These are phyloP conservation scores for Setaria italica DNA, from an alignment of 202 grass and related monocot genomes.

Conservation along the genomic window DNA sequence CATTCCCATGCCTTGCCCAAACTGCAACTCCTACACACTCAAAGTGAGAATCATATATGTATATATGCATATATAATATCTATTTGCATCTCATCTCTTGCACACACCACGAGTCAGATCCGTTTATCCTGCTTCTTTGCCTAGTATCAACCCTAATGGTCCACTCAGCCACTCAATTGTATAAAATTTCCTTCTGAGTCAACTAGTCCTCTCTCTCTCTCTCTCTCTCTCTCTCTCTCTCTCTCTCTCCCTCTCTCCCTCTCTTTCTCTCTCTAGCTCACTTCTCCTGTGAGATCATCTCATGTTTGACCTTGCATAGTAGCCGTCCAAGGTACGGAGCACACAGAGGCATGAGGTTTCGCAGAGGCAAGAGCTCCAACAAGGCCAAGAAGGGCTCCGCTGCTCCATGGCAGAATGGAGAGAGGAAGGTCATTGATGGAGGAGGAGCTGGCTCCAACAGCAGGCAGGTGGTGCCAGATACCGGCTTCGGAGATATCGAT, in stretches of 20 bases:
- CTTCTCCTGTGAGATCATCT: constrained; percentile 34
- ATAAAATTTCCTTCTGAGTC: constrained; percentile 16
- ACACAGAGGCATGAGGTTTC: constrained; percentile 45
- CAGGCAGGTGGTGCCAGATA: constrained; percentile 52
- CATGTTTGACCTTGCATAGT: constrained; percentile 40
- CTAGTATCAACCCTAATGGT: constrained; percentile 19
- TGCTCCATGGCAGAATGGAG: neutral
- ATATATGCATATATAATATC: neutral
- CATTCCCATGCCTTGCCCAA: constrained; percentile 32
- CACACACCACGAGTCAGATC: constrained; percentile 51
- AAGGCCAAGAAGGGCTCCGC: constrained; percentile 40
- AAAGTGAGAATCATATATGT: constrained; percentile 26
- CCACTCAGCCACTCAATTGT: constrained; percentile 20
- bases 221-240: too few relatives aligned
- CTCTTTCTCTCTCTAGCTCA: neutral
- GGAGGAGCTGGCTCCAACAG: constrained; percentile 43
- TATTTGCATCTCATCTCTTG: neutral
- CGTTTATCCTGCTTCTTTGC: constrained; percentile 44
- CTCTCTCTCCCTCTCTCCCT: neutral
- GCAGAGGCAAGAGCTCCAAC: constrained; percentile 39
- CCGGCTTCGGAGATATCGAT: neutral
- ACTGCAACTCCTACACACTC: constrained; percentile 29
- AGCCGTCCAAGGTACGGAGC: constrained; percentile 4
- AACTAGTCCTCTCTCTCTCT: neutral
- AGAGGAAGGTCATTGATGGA: constrained; percentile 16